Evolutionary conservation across 495 filamentous ascomycete genomes (phyloP), one percentile per base, ranked within the genome.

Genomic region (Aspergillus haitiensis): DNA sequence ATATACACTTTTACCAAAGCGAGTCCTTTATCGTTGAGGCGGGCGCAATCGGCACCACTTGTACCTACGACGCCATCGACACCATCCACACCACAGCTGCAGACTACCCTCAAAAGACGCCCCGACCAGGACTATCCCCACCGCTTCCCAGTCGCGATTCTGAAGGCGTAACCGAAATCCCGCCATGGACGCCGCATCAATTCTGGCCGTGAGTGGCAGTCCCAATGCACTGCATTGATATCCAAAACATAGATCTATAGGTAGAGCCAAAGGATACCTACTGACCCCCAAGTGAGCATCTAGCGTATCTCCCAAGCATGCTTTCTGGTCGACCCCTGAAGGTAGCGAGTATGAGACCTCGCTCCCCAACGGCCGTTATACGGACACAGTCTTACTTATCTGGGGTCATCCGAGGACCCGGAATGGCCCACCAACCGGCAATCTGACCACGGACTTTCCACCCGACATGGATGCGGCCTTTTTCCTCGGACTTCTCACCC

Each of bases 191-290:
- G 7, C 58, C 58, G 10, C 58, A 61, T 15, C 47, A 15, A 1
- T 61, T 61, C 52, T 55, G 52, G 58, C 58, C 58, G 58, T 61
- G 31, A 18, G 58, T 39, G n/a, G n/a, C n/a, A n/a, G n/a, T n/a
- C n/a, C n/a, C n/a, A n/a, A n/a, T n/a, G n/a, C n/a, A n/a, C n/a
- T n/a, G n/a, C n/a, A n/a, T n/a, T n/a, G n/a, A n/a, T n/a, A n/a
- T n/a, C n/a, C n/a, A n/a, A n/a, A n/a, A n/a, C n/a, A n/a, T n/a
- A n/a, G n/a, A n/a, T n/a, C n/a, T n/a, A n/a, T n/a, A n/a, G n/a
- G n/a, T n/a, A n/a, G n/a, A n/a, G n/a, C n/a, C n/a, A n/a, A 3
- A 27, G 21, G 21, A 3, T 9, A 16, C 16, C 11, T 31, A 13
- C 52, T 31, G 21, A 32, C 35, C 15, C 1, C 46, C 34, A 50